A percentile compares a stretch with the other conserved stretches of the same genome.
These are phyloP conservation scores for Solanum sitiens DNA, from an alignment of 257 asterid genomes.

Conservation along the genomic window DNA sequence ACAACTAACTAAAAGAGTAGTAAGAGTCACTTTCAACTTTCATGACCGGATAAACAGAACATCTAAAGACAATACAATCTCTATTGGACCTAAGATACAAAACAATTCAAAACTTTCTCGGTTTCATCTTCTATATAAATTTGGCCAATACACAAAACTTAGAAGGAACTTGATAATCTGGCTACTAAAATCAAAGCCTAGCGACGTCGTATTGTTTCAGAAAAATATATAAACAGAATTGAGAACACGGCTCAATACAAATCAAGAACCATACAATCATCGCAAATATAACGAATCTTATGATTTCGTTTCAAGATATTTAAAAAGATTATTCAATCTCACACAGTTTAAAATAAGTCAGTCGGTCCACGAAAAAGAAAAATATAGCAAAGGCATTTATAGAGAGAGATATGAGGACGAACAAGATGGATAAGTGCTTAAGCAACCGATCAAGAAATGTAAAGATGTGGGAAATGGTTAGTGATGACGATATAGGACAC, in stretches of 20 bases:
- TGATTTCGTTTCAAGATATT: neutral
- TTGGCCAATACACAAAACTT: neutral
- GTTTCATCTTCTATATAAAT: neutral
- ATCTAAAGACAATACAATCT: neutral
- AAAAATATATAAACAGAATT: no score
- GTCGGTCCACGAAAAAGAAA: neutral
- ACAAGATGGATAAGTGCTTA: constrained; percentile 68
- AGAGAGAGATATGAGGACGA: neutral
- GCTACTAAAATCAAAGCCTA: no score
- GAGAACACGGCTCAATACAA: no score
- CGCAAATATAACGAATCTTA: no score
- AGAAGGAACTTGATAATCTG: neutral
- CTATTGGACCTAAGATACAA: neutral
- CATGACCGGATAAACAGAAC: neutral
- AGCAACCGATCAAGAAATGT: no score
- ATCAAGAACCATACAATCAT: no score
- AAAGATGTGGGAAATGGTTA: no score
- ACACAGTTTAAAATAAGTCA: neutral
- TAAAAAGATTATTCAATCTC: neutral
- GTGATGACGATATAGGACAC: no score
- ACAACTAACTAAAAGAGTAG: neutral
- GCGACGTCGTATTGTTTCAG: no score
- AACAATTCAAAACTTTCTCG: neutral
- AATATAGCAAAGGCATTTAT: neutral
- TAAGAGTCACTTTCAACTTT: neutral